Evolutionary conservation across 257 asterid genomes (phyloP).

Genomic region (Solanum acaule): DNA sequence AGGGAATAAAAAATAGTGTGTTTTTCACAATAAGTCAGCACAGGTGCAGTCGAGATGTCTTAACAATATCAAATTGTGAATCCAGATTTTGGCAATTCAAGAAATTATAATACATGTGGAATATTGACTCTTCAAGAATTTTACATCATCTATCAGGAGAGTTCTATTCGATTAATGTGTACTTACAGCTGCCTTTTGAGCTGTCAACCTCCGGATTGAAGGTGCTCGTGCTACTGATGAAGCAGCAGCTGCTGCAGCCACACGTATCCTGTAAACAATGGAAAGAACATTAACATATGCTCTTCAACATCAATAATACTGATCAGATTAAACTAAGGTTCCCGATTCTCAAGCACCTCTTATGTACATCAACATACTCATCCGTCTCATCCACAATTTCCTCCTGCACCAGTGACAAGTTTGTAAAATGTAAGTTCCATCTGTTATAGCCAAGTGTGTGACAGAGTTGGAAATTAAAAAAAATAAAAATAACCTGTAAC

Average conservation of each 20-base stretch:
- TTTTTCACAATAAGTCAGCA: too few relatives aligned
- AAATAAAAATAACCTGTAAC: too few relatives aligned
- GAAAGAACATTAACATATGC: neutral
- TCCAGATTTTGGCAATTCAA: too few relatives aligned
- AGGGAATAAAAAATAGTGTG: too few relatives aligned
- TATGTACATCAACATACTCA: slow-evolving; percentile 87
- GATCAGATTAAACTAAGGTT: neutral
- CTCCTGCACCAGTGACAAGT: slow-evolving; percentile 40
- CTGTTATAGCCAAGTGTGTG: neutral
- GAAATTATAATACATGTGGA: too few relatives aligned
- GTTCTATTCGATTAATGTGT: neutral
- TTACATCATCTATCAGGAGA: neutral
- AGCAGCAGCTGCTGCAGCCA: slow-evolving; percentile 93
- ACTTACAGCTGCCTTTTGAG: slow-evolving; percentile 61
- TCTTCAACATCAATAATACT: neutral
- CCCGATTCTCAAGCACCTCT: slow-evolving; percentile 29
- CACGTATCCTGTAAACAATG: slow-evolving; percentile 59
- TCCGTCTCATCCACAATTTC: slow-evolving; percentile 95
- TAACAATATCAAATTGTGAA: neutral
- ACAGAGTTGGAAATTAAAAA: neutral
- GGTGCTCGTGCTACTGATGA: slow-evolving; percentile 83
- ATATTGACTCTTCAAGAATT: neutral
- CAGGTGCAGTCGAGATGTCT: neutral
- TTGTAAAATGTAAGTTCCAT: neutral
- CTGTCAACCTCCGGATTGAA: slow-evolving; percentile 50